A percentile compares a stretch with the other conserved stretches of the same genome.
These are phyloP conservation scores for Nitzschia inconspicua DNA, from an alignment of 108 stramenopile species.

Conservation along the genomic window DNA sequence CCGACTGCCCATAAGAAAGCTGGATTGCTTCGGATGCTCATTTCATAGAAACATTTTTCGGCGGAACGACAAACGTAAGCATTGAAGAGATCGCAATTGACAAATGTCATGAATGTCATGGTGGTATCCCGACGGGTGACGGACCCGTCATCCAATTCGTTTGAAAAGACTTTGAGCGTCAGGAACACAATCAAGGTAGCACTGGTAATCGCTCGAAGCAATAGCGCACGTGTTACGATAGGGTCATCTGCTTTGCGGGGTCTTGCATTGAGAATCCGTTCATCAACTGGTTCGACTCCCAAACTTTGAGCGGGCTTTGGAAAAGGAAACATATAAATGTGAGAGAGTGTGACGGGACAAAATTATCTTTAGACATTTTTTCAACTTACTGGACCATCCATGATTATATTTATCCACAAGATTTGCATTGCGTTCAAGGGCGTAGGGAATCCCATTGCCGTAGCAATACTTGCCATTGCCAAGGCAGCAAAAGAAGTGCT, in stretches of 20 bases:
- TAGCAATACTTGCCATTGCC: constrained; percentile 87
- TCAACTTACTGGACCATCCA: constrained; percentile 85
- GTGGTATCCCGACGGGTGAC: constrained; percentile 90
- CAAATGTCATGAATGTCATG: constrained; percentile 98
- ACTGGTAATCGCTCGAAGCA: constrained; percentile 81
- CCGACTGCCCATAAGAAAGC: constrained; percentile 88
- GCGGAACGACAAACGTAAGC: constrained; percentile 91
- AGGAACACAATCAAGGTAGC: constrained; percentile 83
- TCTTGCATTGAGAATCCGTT: constrained; percentile 73
- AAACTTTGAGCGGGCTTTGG: constrained; percentile 72
- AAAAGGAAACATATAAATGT: neutral
- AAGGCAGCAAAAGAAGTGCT: constrained; percentile 94
- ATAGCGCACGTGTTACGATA: constrained; percentile 82
- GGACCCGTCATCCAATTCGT: constrained; percentile 78
- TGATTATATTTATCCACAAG: constrained; percentile 98
- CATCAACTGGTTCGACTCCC: constrained; percentile 92
- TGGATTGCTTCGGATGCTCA: constrained; percentile 77
- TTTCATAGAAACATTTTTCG: constrained; percentile 73
- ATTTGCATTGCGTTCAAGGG: constrained; percentile 98
- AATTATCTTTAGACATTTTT: neutral
- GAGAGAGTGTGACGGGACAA: neutral
- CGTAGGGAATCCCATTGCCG: constrained; percentile 76
- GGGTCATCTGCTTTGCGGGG: constrained; percentile 88
- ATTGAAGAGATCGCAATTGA: constrained; percentile 95
- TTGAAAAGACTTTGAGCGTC: constrained; percentile 86